These are phyloP conservation scores for Fusarium proliferatum DNA, from an alignment of 2,329 filamentous ascomycete species.

Conservation along the genomic window DNA sequence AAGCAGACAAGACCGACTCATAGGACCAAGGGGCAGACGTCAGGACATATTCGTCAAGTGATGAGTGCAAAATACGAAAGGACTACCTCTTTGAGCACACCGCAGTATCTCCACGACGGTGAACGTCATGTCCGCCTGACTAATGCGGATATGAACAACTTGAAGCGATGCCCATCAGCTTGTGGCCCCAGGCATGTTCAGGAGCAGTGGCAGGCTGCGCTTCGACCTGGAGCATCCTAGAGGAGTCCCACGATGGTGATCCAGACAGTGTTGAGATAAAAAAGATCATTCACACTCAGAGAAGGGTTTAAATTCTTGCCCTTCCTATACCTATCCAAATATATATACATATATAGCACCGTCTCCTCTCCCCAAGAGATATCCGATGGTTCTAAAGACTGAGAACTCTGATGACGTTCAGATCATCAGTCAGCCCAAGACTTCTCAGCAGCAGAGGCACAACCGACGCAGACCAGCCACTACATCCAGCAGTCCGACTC, in stretches of 20 bases:
- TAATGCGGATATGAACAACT: not conserved
- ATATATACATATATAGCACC: not conserved
- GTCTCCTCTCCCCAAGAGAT: not conserved
- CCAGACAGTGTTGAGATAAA: not conserved
- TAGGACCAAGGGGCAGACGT: not conserved
- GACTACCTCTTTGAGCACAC: not conserved
- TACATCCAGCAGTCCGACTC: not conserved
- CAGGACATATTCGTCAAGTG: not conserved
- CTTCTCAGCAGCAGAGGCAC: not conserved
- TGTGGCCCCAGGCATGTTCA: not conserved
- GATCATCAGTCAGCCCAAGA: not conserved
- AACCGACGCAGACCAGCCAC: not conserved
- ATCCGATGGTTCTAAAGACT: not conserved
- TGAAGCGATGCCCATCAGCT: not conserved
- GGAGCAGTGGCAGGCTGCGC: not conserved
- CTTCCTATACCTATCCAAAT: not conserved
- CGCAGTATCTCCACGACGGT: fast-evolving
- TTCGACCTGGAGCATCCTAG: not conserved
- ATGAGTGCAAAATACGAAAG: not conserved
- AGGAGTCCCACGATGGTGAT: not conserved
- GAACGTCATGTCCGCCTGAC: no score
- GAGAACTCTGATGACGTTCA: not conserved
- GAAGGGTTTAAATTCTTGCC: not conserved
- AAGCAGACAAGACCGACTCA: not conserved
- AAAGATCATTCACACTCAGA: not conserved